These are phyloP conservation scores for Thielaviopsis populi DNA, from an alignment of 2,329 filamentous ascomycete species.

Conservation along the genomic window DNA sequence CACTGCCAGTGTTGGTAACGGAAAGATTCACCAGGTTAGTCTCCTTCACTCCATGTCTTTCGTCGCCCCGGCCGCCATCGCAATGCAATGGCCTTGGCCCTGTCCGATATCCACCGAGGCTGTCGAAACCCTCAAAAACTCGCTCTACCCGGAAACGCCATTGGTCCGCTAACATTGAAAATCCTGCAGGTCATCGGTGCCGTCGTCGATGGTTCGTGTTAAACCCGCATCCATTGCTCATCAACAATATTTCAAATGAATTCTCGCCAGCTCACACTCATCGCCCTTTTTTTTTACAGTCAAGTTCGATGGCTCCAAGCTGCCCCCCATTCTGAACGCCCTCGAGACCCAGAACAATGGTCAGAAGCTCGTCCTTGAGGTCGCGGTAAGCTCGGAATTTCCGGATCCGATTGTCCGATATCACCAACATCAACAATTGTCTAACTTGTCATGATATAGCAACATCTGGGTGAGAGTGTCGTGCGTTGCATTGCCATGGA, in stretches of 20 bases:
- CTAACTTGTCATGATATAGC: slow-evolving; percentile 36
- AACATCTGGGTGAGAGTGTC: slow-evolving; percentile 99
- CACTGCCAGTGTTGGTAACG: slow-evolving; percentile 42
- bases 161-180: slow-evolving; percentile 34
- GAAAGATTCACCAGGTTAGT: slow-evolving; percentile 55
- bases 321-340: slow-evolving; percentile 95
- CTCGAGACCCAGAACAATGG: slow-evolving; percentile 81
- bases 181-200: slow-evolving; percentile 87
- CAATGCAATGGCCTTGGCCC: neutral
- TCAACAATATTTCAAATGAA: slow-evolving; percentile 7
- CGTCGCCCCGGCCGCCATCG: neutral
- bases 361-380: slow-evolving; percentile 90
- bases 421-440: slow-evolving; percentile 15
- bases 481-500: slow-evolving; percentile 99
- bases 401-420: slow-evolving; percentile 13
- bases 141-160: neutral
- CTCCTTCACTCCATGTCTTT: neutral
- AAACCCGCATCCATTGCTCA: slow-evolving; percentile 14
- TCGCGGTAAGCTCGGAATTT: slow-evolving; percentile 52
- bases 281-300: slow-evolving; percentile 39
- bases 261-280: slow-evolving; percentile 14
- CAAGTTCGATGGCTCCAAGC: slow-evolving; percentile 89
- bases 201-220: slow-evolving; percentile 82
- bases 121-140: neutral
- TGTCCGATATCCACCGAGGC: slow-evolving; percentile 7